Percentiles rank a stretch among this genome's conserved stretches.
phyloP scores from a whole-genome alignment of 2,329 filamentous ascomycete species.

The Aureobasidium mangrovei region DNA sequence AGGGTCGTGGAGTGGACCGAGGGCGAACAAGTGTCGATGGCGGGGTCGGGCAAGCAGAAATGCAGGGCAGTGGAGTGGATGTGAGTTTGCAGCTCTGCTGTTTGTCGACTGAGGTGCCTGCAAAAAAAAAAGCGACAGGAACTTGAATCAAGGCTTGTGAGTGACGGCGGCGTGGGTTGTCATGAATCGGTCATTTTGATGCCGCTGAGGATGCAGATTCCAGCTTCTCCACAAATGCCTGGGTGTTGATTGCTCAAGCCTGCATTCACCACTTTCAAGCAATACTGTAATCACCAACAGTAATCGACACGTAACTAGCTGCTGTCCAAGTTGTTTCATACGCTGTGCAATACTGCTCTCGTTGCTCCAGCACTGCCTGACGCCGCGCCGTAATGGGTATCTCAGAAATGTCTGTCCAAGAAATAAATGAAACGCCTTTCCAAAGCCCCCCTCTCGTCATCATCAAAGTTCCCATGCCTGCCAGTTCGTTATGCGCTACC shows the following conservation, averaged over 20 bases:
- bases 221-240: constrained; percentile 5
- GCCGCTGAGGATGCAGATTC: neutral
- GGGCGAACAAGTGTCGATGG: neutral
- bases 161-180: neutral
- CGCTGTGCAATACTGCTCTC: no score
- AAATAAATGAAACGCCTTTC: neutral
- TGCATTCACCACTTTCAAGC: no score
- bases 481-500: neutral
- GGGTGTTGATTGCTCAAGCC: no score
- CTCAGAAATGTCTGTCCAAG: constrained; percentile 1
- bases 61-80: neutral
- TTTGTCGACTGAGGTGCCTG: neutral
- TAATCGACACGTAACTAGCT: no score
- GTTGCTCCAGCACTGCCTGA: neutral
- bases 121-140: neutral
- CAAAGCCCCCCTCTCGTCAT: neutral
- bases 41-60: neutral
- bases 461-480: neutral
- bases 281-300: no score
- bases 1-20: neutral
- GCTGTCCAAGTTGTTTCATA: no score
- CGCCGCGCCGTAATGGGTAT: constrained; percentile 3
- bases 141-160: neutral
- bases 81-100: neutral
- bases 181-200: neutral